Percentiles rank a stretch among this genome's conserved stretches.
phyloP scores from a whole-genome alignment of 192 early-diverging fungal genomes.

The Diversispora epigaea region DNA sequence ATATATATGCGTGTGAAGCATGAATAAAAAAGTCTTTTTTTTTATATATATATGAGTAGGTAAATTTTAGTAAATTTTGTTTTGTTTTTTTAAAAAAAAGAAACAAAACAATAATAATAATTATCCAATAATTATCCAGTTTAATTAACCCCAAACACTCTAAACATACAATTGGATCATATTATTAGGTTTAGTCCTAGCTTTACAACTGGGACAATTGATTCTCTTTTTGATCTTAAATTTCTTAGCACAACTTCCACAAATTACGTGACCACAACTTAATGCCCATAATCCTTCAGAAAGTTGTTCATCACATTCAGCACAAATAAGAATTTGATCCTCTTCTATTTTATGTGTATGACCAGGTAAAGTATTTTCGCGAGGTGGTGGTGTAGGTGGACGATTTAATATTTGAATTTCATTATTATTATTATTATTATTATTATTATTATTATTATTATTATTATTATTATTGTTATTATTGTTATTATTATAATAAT shows the following conservation, averaged over 20 bases:
- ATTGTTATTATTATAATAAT: no score
- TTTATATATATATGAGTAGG: no score
- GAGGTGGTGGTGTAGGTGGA: neutral
- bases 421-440: neutral
- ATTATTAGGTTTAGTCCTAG: neutral
- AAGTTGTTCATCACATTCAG: neutral
- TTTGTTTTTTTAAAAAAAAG: no score
- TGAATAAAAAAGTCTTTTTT: no score
- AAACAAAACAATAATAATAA: no score
- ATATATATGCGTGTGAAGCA: no score
- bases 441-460: no score
- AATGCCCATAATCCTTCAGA: conserved; percentile 19
- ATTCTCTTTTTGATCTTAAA: neutral
- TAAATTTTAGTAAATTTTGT: no score
- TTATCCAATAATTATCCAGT: no score
- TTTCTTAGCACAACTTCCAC: conserved; percentile 6
- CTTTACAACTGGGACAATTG: conserved; percentile 1
- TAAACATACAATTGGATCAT: conserved; percentile 18
- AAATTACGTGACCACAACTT: conserved; percentile 10
- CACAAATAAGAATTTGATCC: conserved; percentile 1
- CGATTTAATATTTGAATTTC: neutral
- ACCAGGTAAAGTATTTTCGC: neutral
- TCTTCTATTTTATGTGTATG: conserved; percentile 3
- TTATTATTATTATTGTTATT: no score
- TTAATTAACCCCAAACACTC: neutral